phyloP scores from a whole-genome alignment of 495 filamentous ascomycete genomes.

The Ramalina peruviana region DNA sequence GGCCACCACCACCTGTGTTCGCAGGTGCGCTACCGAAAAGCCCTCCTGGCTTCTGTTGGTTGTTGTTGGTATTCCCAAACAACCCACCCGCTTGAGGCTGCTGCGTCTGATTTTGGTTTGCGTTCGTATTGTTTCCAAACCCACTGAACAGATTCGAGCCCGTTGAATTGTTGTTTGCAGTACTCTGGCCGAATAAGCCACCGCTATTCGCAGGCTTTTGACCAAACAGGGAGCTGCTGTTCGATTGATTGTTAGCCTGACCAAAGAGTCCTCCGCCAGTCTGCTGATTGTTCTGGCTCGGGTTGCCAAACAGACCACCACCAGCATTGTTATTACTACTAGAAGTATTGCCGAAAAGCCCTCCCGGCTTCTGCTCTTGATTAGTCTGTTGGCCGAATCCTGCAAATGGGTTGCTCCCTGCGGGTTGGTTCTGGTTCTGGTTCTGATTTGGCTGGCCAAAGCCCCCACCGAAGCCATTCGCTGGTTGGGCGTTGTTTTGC shows the following conservation, averaged over 20 bases:
- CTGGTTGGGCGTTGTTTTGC: constrained; percentile 10
- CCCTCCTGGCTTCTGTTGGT: constrained; percentile 31
- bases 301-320: constrained; percentile 31
- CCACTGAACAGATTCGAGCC: constrained; percentile 12
- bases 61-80: constrained; percentile 29
- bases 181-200: constrained; percentile 29
- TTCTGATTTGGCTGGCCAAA: constrained; percentile 23
- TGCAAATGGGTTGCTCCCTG: constrained; percentile 24
- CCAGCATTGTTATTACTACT: constrained; percentile 5
- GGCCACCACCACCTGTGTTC: constrained; percentile 24
- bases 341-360: constrained; percentile 35
- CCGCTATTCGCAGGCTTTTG: constrained; percentile 16
- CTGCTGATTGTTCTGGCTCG: constrained; percentile 25
- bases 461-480: constrained; percentile 18
- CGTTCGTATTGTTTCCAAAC: constrained; percentile 20
- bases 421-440: constrained; percentile 24
- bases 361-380: constrained; percentile 31
- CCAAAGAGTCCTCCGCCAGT: constrained; percentile 29
- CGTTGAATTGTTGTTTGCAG: constrained; percentile 12
- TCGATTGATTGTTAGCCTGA: constrained; percentile 16
- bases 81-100: constrained; percentile 26
- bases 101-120: constrained; percentile 25
- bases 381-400: constrained; percentile 33
- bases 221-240: constrained; percentile 29
- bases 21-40: constrained; percentile 30